Conservation (phyloP, 164 flowering plant species). For the Taxillus chinensis region DNA sequence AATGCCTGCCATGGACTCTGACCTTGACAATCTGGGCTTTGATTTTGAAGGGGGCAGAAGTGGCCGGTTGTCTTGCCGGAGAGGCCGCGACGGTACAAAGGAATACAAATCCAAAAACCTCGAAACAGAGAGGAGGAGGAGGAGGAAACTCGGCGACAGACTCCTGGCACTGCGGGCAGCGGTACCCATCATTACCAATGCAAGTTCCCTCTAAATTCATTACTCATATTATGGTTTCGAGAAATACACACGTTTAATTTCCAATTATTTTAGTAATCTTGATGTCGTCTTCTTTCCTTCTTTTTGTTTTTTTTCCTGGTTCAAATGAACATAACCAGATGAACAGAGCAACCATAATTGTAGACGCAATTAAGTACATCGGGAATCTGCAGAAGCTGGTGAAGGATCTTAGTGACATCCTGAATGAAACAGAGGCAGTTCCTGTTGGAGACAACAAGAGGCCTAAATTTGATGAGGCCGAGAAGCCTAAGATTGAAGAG, state of each 20-base stretch:
- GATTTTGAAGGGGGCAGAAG: not conserved
- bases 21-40: slow-evolving; percentile 2
- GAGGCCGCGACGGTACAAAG: slow-evolving; percentile 6
- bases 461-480: not conserved
- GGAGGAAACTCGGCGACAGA: slow-evolving; percentile 47
- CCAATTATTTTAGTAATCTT: too few species aligned
- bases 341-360: slow-evolving; percentile 56
- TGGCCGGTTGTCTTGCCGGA: slow-evolving; percentile 4
- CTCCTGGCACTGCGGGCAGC: slow-evolving; percentile 48
- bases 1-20: slow-evolving; percentile 10
- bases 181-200: slow-evolving; percentile 86
- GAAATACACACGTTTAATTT: too few species aligned
- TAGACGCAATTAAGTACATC: slow-evolving; percentile 61
- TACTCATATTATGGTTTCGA: not conserved
- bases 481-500: not conserved
- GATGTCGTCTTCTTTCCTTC: too few species aligned
- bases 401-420: slow-evolving; percentile 34
- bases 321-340: slow-evolving; percentile 24
- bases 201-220: slow-evolving; percentile 13
- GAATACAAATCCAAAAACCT: slow-evolving; percentile 66
- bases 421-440: slow-evolving; percentile 31
- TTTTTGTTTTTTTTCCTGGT: too few species aligned
- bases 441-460: slow-evolving; percentile 17
- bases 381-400: slow-evolving; percentile 33
- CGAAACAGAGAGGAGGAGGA: slow-evolving; percentile 58